These are phyloP conservation scores for Polygonum maritimum DNA, from an alignment of 148 eudicot genomes.

Conservation along the genomic window DNA sequence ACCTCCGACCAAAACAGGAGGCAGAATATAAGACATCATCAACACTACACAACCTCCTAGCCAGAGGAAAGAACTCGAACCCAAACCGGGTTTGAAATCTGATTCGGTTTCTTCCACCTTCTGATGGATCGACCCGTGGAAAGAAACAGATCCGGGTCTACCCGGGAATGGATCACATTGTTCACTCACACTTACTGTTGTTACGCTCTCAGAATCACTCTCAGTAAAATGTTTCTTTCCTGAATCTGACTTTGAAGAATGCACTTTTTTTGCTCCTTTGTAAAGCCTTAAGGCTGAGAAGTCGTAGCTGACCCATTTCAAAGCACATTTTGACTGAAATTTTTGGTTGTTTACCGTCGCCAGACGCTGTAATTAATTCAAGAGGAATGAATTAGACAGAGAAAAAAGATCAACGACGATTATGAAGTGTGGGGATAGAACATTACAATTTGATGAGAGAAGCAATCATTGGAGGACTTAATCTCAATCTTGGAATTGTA, in stretches of 20 bases:
- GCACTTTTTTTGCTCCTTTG: neutral
- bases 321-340: neutral
- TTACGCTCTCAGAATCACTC: constrained; percentile 7
- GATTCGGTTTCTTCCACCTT: constrained; percentile 48
- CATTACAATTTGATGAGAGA: neutral
- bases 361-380: neutral
- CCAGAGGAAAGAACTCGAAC: constrained; percentile 68
- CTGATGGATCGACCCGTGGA: constrained; percentile 57
- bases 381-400: neutral
- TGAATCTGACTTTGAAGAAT: neutral
- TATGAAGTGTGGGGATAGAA: neutral
- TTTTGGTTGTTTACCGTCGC: no score
- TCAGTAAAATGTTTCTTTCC: constrained; percentile 1
- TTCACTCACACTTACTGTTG: constrained; percentile 12
- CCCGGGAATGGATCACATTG: constrained; percentile 55
- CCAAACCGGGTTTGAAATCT: constrained; percentile 34
- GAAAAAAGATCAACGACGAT: neutral
- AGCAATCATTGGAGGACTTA: constrained; percentile 1
- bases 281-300: neutral
- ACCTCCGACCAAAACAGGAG: constrained; percentile 44
- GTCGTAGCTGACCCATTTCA: constrained; percentile 19
- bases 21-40: constrained; percentile 57
- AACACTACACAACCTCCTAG: constrained; percentile 56
- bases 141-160: constrained; percentile 77
- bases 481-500: neutral